These are phyloP conservation scores for Coemansia sp. DNA, from an alignment of 192 early-diverging fungal genomes.

Conservation along the genomic window DNA sequence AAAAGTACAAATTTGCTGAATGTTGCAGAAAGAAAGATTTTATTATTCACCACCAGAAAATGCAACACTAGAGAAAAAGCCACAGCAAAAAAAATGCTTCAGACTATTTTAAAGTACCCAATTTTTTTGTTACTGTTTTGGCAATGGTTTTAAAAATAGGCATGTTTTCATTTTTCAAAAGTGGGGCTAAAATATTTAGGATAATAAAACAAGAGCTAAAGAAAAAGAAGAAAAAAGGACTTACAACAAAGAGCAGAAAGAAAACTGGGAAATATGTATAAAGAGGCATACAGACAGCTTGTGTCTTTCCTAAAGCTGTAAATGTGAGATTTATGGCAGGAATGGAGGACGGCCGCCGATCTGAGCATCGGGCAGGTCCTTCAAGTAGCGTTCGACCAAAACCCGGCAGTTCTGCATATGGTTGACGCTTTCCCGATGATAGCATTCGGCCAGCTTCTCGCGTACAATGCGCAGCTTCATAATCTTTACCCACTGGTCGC, in stretches of 20 bases:
- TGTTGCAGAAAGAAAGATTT: neutral
- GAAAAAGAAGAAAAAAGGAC: slow-evolving; percentile 5
- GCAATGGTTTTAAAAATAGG: no score
- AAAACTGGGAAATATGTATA: neutral
- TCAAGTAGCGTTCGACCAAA: slow-evolving; percentile 80
- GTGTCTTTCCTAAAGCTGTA: no score
- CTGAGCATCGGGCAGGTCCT: slow-evolving; percentile 50
- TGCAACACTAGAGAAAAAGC: no score
- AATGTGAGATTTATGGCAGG: slow-evolving; percentile 15
- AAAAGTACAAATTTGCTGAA: slow-evolving; percentile 2
- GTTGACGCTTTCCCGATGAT: slow-evolving; percentile 90
- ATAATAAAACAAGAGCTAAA: slow-evolving; percentile 11
- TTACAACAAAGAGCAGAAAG: neutral
- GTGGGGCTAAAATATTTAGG: no score
- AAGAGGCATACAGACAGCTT: no score
- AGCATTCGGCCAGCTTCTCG: slow-evolving; percentile 90
- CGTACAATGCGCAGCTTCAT: slow-evolving; percentile 85
- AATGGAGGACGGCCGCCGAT: slow-evolving; percentile 48
- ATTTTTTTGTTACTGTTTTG: no score
- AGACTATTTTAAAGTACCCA: no score
- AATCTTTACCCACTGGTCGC: slow-evolving; percentile 88
- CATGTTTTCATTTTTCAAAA: no score
- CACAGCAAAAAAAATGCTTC: no score
- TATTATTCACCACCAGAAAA: no score
- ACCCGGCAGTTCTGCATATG: slow-evolving; percentile 90